Base-by-base conservation (phyloP, 768 basidiomycete species). In the Lactifluus volemus region DNA sequence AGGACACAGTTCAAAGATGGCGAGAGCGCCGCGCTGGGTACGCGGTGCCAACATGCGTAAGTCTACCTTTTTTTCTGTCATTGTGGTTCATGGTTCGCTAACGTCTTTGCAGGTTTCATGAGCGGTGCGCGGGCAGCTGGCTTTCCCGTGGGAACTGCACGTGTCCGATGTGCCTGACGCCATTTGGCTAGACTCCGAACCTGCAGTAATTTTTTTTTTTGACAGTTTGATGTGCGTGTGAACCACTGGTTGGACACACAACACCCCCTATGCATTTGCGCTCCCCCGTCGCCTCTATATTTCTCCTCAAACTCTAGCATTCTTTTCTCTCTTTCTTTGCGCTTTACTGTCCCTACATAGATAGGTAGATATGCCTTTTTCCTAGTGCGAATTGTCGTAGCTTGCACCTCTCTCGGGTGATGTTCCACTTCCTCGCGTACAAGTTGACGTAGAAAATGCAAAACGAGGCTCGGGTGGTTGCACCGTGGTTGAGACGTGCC, bases 1-100 rank as follows among this genome's bases (percentile, higher is more conserved):
- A 42, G 32, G 59, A 60, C 32, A 39, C 65, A 66, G 56, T 66
- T 66, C 42, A 49, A 55, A 10, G 63, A 66, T 25, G 25, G 39
- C 30, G 64, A 66, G 39, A 61, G 38, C 34, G 65, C 53, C 2
- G 59, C 49, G 45, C 12, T 65, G 15, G 65, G 63, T 0, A 41
- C 57, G 36, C 50, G 50, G 29, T 66, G 65, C 53, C 55, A 53
- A 29, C 65, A 66, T 52, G 63, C 63, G 65, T 66, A 44, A 59
- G 65, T 60, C 15, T 2, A 10, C 14, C 30, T 25, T 34, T 21
- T 8, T 29, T 1, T 4, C 30, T n/a, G 15, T 42, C 41, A 19
- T 36, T 25, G 1, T 25, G 25, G 25, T 25, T 25, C 25, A 25
- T 25, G 25, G 39, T 15, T 5, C 10, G 2, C 10, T 39, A 7